phyloP scores from a whole-genome alignment of 768 basidiomycete genomes.

The Psilocybe cyanescens region DNA sequence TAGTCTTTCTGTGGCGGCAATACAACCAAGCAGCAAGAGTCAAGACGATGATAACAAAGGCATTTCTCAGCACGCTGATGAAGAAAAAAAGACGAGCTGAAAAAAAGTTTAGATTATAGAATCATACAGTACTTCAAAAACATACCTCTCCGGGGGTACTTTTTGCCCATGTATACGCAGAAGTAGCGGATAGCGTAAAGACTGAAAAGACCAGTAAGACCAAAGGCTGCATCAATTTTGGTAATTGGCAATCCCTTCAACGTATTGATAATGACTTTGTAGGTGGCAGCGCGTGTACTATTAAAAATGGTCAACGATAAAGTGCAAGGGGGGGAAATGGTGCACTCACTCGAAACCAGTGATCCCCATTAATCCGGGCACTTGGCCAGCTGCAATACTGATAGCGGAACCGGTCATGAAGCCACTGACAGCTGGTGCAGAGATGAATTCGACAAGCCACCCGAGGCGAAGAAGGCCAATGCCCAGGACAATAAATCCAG shows the following conservation, averaged over 20 bases:
- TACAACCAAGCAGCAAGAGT: constrained; percentile 90
- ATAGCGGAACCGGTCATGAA: constrained; percentile 99
- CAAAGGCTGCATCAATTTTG: constrained; percentile 87
- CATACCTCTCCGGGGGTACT: constrained; percentile 67
- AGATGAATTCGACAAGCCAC: constrained; percentile 96
- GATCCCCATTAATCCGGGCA: constrained; percentile 90
- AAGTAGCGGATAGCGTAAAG: constrained; percentile 71
- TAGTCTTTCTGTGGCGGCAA: constrained; percentile 60
- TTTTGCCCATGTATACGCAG: constrained; percentile 53
- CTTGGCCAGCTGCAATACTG: constrained; percentile 86
- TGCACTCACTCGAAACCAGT: constrained; percentile 74
- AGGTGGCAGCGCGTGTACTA: constrained; percentile 86
- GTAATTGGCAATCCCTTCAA: constrained; percentile 79
- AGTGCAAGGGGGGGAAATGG: neutral
- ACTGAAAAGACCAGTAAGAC: constrained; percentile 70
- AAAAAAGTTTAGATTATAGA: neutral
- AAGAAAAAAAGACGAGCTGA: constrained; percentile 78
- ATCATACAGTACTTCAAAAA: neutral
- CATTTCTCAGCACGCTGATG: constrained; percentile 75
- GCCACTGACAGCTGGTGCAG: constrained; percentile 80
- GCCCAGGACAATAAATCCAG: constrained; percentile 89
- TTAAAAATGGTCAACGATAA: constrained; percentile 8
- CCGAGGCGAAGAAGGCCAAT: constrained; percentile 90
- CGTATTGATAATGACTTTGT: constrained; percentile 89
- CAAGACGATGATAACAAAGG: constrained; percentile 86